phyloP scores from a whole-genome alignment of 805 yeast genomes.

The Suhomyces xylopsoci region DNA sequence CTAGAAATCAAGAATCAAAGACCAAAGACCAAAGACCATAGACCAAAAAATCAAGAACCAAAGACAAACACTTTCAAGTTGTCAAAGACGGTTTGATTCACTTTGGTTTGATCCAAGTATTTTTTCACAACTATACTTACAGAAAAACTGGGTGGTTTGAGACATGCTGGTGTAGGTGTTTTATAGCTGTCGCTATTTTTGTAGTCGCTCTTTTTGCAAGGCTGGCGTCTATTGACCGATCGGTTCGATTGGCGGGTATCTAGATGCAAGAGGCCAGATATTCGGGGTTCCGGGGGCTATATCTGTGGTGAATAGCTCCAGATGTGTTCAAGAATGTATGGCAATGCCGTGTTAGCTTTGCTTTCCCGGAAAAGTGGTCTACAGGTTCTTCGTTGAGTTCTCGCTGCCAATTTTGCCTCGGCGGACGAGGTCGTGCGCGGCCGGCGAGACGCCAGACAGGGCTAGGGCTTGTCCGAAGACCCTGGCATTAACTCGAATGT shows the following conservation, averaged over 20 bases:
- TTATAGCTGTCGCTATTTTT: neutral
- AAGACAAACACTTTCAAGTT: no score
- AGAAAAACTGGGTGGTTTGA: constrained; percentile 35
- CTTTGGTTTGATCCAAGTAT: no score
- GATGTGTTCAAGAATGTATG: neutral
- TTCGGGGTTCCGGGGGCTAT: neutral
- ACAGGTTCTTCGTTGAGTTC: neutral
- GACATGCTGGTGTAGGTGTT: constrained; percentile 23
- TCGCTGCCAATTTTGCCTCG: neutral
- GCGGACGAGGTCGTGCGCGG: neutral
- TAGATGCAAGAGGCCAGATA: neutral
- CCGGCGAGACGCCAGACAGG: neutral
- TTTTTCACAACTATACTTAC: constrained; percentile 22
- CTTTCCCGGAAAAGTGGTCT: neutral
- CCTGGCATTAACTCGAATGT: neutral
- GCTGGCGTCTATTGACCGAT: constrained; percentile 1
- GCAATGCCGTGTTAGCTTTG: neutral
- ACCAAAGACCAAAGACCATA: no score
- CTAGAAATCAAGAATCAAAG: neutral
- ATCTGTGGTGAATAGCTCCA: neutral
- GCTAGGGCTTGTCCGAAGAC: neutral
- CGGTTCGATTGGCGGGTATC: neutral
- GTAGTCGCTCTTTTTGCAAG: neutral
- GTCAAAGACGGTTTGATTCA: no score
- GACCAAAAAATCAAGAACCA: no score